Conservation (phyloP, 495 filamentous ascomycete species). For the Tuber indicum region DNA sequence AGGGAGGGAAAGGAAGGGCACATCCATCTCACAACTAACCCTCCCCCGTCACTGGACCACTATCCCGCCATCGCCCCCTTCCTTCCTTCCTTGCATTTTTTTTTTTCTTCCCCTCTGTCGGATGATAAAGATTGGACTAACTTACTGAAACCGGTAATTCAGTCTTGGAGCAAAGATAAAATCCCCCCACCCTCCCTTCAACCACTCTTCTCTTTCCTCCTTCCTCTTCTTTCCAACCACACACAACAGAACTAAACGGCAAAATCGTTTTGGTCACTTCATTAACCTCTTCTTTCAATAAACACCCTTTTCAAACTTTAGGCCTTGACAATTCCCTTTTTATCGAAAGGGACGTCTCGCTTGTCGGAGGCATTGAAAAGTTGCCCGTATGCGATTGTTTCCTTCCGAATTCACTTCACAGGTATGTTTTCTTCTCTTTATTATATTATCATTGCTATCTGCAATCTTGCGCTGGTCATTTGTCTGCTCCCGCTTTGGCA, state of each 20-base stretch:
- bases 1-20: neutral
- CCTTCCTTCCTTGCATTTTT: slow-evolving; percentile 25
- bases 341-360: slow-evolving; percentile 17
- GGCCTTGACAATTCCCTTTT: slow-evolving; percentile 17
- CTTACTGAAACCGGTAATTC: too few relatives aligned
- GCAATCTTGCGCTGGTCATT: neutral
- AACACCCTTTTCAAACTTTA: neutral
- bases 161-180: neutral
- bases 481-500: neutral
- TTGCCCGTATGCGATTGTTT: slow-evolving; percentile 89
- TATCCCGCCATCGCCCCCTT: slow-evolving; percentile 13
- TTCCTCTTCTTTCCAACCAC: neutral
- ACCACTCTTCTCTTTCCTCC: neutral
- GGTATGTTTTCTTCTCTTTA: slow-evolving; percentile 52
- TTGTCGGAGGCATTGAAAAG: slow-evolving; percentile 26
- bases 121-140: neutral
- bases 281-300: neutral
- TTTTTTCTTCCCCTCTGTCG: neutral
- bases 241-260: slow-evolving; percentile 8
- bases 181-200: neutral
- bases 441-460: neutral
- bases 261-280: slow-evolving; percentile 11
- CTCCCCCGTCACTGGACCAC: neutral
- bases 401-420: slow-evolving; percentile 93
- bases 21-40: neutral